A percentile compares a stretch with the other conserved stretches of the same genome.
Conservation (phyloP, 345 rosid species). For the Barbarea vulgaris region DNA sequence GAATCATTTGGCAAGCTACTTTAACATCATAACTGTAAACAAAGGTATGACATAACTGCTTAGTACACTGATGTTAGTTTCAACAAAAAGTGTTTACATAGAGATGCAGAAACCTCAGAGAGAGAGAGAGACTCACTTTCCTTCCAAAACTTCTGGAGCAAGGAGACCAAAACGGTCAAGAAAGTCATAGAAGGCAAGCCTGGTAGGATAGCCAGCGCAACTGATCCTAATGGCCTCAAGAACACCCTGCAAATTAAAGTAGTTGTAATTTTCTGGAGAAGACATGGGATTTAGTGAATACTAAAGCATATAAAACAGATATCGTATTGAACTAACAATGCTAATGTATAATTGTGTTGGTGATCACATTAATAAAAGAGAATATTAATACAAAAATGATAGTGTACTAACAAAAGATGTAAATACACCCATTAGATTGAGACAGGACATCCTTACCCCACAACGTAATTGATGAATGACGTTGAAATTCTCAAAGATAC, state of each 20-base stretch:
- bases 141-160: conserved; percentile 92
- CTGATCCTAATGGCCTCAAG: conserved; percentile 99
- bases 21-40: conserved; percentile 73
- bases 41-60: conserved; percentile 27
- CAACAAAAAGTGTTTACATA: conserved; percentile 24
- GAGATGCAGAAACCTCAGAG: conserved; percentile 19
- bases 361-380: background rate
- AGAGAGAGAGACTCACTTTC: conserved; percentile 56
- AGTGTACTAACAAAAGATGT: conserved; percentile 17
- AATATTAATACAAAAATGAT: background rate
- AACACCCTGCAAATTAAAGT: conserved; percentile 53
- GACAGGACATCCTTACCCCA: conserved; percentile 72
- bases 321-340: conserved; percentile 13
- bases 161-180: conserved; percentile 96
- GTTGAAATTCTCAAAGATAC: conserved; percentile 84
- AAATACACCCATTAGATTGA: conserved; percentile 8
- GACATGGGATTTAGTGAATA: conserved; percentile 22
- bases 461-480: conserved; percentile 96
- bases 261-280: conserved; percentile 11
- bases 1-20: conserved; percentile 87
- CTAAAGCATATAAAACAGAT: conserved; percentile 6
- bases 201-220: conserved; percentile 99
- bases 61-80: conserved; percentile 25
- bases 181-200: conserved; percentile 90
- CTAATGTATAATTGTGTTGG: conserved; percentile 11